Base-by-base conservation (phyloP, 495 filamentous ascomycete genomes). In the Sabuloglossum arenarium region DNA sequence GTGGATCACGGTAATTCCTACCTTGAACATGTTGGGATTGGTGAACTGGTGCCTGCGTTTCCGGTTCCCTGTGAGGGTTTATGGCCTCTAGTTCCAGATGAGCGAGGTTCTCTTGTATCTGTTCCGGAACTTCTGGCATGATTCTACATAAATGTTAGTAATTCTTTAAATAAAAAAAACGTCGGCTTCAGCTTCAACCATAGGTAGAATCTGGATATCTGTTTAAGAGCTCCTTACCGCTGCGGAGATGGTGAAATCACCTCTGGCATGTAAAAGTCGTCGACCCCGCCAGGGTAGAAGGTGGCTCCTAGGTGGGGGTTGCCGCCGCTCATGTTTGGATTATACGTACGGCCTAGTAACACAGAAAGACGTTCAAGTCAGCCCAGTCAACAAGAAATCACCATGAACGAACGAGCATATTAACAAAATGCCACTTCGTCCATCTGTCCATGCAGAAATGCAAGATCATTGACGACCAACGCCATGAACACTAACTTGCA, bases 31-130 rank as follows among this genome's bases (percentile, higher is more conserved):
- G 45, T 64, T 57, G 55, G 52, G 43, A 55, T 30, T 50, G 43
- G 50, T 45, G 28, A 47, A 55, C 27, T 50, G 43, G 50, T 45
- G 28, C 39, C 34, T 11, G 34, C 34, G 34, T 5, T 43, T 43
- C 19, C 16, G 39, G n/a, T 10, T 21, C 16, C 39, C 3, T 58
- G 6, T 59, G 58, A n/a, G 59, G 56, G 19, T 60, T 54, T 16
- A 6, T 54, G 30, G 30, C 53, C 72, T 87, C 78, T 54, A 89
- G 75, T 72, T 95, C 90, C 67, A 98, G 77, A 67, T 87, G 79
- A 53, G 88, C 84, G 43, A 98, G 76, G 66, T 84, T 87, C 64
- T 91, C 81, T 70, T 94, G 86, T 76, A 98, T 96, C 65, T 89
- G 84, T 62, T 79, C 80, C 29, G 83, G 82, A 27, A 86, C 79